Evolutionary conservation across 805 yeast species (phyloP).

Genomic region (Wickerhamomyces ciferrii): DNA sequence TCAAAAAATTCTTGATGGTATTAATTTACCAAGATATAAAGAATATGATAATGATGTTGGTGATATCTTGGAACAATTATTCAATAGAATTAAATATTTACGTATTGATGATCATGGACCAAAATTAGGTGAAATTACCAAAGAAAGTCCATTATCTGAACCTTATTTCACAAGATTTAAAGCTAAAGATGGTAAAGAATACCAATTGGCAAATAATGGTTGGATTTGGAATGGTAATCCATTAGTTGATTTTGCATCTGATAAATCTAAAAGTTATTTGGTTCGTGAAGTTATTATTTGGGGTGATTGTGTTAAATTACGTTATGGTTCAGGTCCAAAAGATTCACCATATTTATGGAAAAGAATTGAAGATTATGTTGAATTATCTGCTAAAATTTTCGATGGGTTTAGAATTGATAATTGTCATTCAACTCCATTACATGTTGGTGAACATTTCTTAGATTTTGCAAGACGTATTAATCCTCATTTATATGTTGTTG

Average conservation of each 20-base stretch:
- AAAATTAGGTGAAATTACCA: constrained; percentile 59
- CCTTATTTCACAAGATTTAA: constrained; percentile 79
- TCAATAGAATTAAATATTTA: constrained; percentile 69
- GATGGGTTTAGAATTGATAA: constrained; percentile 92
- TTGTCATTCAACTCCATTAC: constrained; percentile 94
- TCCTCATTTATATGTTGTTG: constrained; percentile 87
- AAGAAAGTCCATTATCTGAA: constrained; percentile 64
- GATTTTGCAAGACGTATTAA: constrained; percentile 84
- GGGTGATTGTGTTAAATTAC: constrained; percentile 94
- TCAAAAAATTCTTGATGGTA: constrained; percentile 59
- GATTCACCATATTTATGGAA: constrained; percentile 92
- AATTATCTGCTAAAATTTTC: constrained; percentile 65
- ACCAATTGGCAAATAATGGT: constrained; percentile 89
- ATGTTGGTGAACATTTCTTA: constrained; percentile 84
- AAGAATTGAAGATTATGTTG: constrained; percentile 75
- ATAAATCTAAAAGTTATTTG: constrained; percentile 71
- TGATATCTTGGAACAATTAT: constrained; percentile 62
- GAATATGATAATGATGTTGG: constrained; percentile 71
- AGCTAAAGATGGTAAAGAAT: constrained; percentile 45
- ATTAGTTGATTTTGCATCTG: constrained; percentile 85
- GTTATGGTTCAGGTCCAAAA: constrained; percentile 72
- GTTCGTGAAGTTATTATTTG: constrained; percentile 93
- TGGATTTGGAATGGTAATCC: constrained; percentile 99
- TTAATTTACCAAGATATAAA: constrained; percentile 67
- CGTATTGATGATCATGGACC: constrained; percentile 84